Base-by-base conservation (phyloP, 768 basidiomycete species). In the Sarcodon aspratus region DNA sequence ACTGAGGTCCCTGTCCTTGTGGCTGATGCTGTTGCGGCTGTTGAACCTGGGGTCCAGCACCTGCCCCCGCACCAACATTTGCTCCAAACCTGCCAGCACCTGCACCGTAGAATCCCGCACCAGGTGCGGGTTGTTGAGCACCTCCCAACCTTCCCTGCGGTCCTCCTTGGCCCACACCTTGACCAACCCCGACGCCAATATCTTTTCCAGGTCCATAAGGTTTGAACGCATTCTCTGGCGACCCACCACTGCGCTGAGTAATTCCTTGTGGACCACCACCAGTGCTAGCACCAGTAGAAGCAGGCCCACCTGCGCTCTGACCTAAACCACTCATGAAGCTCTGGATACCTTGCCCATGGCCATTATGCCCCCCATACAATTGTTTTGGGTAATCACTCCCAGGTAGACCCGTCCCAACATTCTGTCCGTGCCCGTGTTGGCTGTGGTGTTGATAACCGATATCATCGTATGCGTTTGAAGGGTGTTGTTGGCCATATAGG, bases 221-320 rank as follows among this genome's bases (percentile, higher is more conserved):
- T 59, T 89, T 88, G 66, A 85, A 88, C 12, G 82, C 66, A 7
- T 78, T 67, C 63, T 88, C 86, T 1, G 85, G 85, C 6, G 84
- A 85, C 33, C 73, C 76, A 15, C 71, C 69, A 11, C 74, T 66
- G 12, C 72, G 70, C 48, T 72, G 69, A 27, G 40, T 42, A 17
- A 42, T 42, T 18, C 66, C 65, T 33, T 71, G 62, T 27, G 68
- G 68, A 9, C 75, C 74, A 4, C 74, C 80, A 9, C 40, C 40
- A 15, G 40, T 27, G 7, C 40, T 27, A 27, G 21, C 21, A 17
- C 40, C 40, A 42, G 40, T 42, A 35, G 72, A 67, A 17, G 72
- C 61, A 0, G 72, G 57, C 6, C 63, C 53, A 6, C 61, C 62
- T 17, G 63, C 59, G 11, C 17, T 27, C 49, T 75, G 70, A 48